Evolutionary conservation across 129 eudicot species (phyloP), one percentile per base, ranked within the genome.

Genomic region (Chrysanthemum lavandulifolium): DNA sequence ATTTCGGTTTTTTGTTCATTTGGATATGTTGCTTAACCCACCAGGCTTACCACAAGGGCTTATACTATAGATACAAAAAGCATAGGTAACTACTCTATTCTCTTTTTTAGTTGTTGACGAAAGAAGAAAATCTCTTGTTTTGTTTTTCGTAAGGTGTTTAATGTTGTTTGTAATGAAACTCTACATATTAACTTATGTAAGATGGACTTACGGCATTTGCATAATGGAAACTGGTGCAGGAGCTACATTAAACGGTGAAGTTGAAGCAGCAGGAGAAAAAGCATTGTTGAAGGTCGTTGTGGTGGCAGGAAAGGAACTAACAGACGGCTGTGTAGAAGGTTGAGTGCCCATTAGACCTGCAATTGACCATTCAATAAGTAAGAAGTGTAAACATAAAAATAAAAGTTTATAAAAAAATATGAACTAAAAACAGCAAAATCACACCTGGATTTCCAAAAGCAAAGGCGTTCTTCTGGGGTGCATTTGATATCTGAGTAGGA

Each of bases 381-480:
- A 62, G 25, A 69, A 13, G 18, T 16, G 1, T 8, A 76, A 48
- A 58, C 7, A 10, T 31, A 59, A 5, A 65, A 40, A 13, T 5
- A 12, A 9, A 14, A 6, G 9, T 40, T 40, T 40, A 31, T 40
- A 40, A 8, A 40, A 1, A 40, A 40, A 0, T 2, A 40, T 6
- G 2, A 40, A 40, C 10, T 40, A 59, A 55, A 50, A 65, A 61
- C 62, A 36, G 27, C 50, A 59, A 61, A 76, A 48, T 16, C 70
- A 16, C 53, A 83, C 89, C 85, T 81, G 83, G 67, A 73, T 29
- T 82, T 78, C 83, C 85, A 71, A 85, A 80, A 45, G 93, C 48
- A 21, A 72, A 76, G 73, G 54, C 84, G 70, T 70, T 73, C 74
- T 67, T 73, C 74, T 67, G 80, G 74, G 76, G 59, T 56, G 61